A percentile compares a stretch with the other conserved stretches of the same genome.
Evolutionary conservation across 2,329 filamentous ascomycete genomes (phyloP).

Genomic region (Beauveria medogensis): DNA sequence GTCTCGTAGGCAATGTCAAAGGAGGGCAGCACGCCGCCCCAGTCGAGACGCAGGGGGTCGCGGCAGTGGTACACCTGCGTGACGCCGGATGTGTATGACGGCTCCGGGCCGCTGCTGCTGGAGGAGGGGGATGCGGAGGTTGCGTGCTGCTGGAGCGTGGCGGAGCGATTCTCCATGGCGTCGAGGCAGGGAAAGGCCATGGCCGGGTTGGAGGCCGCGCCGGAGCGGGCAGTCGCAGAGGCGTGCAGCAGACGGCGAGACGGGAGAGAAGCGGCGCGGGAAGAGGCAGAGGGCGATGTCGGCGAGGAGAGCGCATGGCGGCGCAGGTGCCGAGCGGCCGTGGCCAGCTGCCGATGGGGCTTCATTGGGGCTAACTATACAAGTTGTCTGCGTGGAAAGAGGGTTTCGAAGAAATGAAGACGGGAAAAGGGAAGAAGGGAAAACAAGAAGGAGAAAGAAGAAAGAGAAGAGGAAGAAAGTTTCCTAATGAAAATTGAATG

Average conservation of each 20-base stretch:
- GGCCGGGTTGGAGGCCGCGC: conserved; percentile 64
- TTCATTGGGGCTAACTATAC: background rate
- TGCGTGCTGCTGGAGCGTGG: conserved; percentile 43
- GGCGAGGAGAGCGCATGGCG: background rate
- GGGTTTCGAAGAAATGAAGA: background rate
- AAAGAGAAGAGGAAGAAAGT: too few relatives aligned
- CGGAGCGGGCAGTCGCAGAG: conserved; percentile 18
- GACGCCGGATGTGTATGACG: conserved; percentile 85
- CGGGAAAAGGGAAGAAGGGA: rapidly evolving
- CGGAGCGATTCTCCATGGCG: conserved; percentile 70
- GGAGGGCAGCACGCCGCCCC: conserved; percentile 84
- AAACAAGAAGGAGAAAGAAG: too few relatives aligned
- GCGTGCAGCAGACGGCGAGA: background rate
- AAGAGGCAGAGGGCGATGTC: background rate
- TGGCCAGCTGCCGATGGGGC: conserved; percentile 9
- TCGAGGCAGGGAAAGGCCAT: conserved; percentile 89
- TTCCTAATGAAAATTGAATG: background rate
- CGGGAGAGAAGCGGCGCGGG: background rate
- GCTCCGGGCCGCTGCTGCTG: conserved; percentile 69
- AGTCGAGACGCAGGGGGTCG: conserved; percentile 76
- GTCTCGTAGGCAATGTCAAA: conserved; percentile 91
- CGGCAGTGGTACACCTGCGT: conserved; percentile 69
- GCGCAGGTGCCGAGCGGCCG: conserved; percentile 8
- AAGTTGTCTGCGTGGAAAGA: too few relatives aligned
- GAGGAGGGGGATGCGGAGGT: conserved; percentile 36